phyloP scores from a whole-genome alignment of 116 monocot genomes.

The Zostera marina region DNA sequence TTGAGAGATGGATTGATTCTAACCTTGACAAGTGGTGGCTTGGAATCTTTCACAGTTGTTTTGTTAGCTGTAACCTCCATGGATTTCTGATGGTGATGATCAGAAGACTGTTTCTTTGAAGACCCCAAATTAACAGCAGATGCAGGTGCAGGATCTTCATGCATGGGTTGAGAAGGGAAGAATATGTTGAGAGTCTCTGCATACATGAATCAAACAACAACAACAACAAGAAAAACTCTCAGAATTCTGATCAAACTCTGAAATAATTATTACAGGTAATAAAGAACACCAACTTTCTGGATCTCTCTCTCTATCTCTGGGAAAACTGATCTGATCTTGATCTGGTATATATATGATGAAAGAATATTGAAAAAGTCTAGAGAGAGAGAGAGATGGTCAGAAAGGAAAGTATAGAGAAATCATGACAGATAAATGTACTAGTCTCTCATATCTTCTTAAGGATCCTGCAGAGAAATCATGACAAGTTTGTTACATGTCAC shows the following conservation, averaged over 20 bases:
- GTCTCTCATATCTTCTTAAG: not conserved
- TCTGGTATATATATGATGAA: not conserved
- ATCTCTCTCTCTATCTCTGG: no score
- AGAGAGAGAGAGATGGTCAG: not conserved
- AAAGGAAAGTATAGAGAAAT: not conserved
- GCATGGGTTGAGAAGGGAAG: slow-evolving; percentile 3
- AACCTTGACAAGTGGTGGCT: slow-evolving; percentile 1
- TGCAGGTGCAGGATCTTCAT: not conserved
- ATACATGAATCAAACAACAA: slow-evolving; percentile 1
- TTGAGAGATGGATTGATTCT: not conserved
- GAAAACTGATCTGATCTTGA: not conserved
- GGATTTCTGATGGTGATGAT: not conserved
- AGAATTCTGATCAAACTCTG: not conserved
- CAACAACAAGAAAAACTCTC: slow-evolving; percentile 1
- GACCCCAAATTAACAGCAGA: not conserved
- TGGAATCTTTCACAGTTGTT: not conserved
- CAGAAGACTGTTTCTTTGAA: not conserved
- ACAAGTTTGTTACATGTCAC: slow-evolving; percentile 5
- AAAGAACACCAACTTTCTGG: not conserved
- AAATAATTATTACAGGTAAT: not conserved
- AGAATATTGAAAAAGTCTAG: not conserved
- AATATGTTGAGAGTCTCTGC: slow-evolving; percentile 1
- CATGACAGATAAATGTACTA: slow-evolving; percentile 2
- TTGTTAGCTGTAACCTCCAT: not conserved
- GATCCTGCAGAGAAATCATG: slow-evolving; percentile 2